Evolutionary conservation across 768 basidiomycete genomes (phyloP), one percentile per base, ranked within the genome.

Genomic region (Kwoniella sp.): DNA sequence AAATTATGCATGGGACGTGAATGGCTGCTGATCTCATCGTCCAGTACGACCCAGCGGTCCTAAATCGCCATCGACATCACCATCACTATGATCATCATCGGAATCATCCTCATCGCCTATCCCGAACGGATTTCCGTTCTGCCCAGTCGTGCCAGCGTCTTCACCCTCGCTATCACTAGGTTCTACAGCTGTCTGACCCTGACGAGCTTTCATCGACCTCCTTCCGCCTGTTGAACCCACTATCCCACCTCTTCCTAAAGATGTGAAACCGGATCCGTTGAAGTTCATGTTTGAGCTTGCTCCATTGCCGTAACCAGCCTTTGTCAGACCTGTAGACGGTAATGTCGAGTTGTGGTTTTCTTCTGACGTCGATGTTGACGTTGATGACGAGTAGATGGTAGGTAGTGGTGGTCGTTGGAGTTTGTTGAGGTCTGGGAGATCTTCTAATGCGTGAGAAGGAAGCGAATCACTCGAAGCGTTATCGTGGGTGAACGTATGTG

Each of bases 401-500:
- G 40, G 17, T 44, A 26, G 17, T 7, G 36, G 36, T 21, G 55
- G 53, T 29, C 21, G 5, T 13, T 5, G 22, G 2, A 29, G 53
- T 12, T 50, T 27, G 49, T 50, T 50, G 22, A 53, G 44, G 30
- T 64, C 53, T 17, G 70, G 70, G 5, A 73, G 58, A n/a, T 68
- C 63, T 12, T 60, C 40, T 10, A 67, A 52, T 7, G 65, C 63
- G 29, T 67, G 61, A 29, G 60, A 30, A 5, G 74, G 74, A 1
- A 76, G 67, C 12, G 71, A 72, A 36, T 76, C 74, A 24, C 69
- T 69, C 12, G 74, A 76, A 0, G 69, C 71, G 55, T 76, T 73
- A 44, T 73, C 69, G 46, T 64, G 55, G 21, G 71, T 71, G 63
- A 76, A 76, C 1, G 64, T 54, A 15, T 69, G 60, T 29, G 69